These are phyloP conservation scores for Tolypocladium amazonense DNA, from an alignment of 2,329 filamentous ascomycete species.

Conservation along the genomic window DNA sequence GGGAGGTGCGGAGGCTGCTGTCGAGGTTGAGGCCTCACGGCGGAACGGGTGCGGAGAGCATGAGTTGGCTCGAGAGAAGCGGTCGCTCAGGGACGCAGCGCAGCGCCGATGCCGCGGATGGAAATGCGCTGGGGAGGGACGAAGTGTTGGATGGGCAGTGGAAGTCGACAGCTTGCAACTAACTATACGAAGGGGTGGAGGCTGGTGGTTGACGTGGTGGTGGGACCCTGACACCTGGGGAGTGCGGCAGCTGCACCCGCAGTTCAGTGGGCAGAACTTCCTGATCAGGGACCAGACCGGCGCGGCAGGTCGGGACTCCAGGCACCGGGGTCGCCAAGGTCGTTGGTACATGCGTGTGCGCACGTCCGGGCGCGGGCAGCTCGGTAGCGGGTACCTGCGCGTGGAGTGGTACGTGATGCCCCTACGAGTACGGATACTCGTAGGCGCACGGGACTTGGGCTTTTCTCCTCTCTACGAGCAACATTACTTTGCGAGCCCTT, in stretches of 20 bases:
- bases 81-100: neutral
- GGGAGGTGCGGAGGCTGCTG: neutral
- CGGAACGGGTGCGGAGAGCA: conserved; percentile 9
- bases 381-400: neutral
- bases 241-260: neutral
- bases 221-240: neutral
- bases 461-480: too few relatives aligned
- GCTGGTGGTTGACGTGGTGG: neutral
- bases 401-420: too few relatives aligned
- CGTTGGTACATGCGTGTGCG: neutral
- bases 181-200: neutral
- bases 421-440: too few relatives aligned
- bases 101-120: neutral
- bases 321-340: neutral
- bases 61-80: conserved; percentile 4
- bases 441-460: too few relatives aligned
- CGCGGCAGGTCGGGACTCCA: neutral
- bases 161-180: neutral
- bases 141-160: neutral
- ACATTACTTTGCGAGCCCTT: too few relatives aligned
- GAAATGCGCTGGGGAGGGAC: neutral
- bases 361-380: rapidly evolving
- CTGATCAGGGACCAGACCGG: neutral
- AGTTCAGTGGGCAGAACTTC: neutral
- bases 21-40: conserved; percentile 7